Conservation (phyloP, 1,284 basidiomycete genomes). For the Termitomyces sp. region DNA sequence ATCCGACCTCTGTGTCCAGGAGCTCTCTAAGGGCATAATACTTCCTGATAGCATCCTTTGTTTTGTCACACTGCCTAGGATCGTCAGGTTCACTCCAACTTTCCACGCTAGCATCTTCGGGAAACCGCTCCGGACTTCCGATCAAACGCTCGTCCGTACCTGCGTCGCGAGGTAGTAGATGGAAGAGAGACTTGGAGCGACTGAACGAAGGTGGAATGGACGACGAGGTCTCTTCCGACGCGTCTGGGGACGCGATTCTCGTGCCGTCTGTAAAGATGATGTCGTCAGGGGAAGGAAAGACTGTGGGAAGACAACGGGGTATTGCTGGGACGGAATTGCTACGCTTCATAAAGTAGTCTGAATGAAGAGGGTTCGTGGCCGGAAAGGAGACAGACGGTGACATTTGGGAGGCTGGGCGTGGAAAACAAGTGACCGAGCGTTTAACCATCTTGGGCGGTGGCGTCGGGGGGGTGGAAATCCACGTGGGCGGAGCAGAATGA, state of each 20-base stretch:
- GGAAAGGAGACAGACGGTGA: slow-evolving; percentile 39
- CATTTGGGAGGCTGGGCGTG: slow-evolving; percentile 27
- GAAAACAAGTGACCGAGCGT: slow-evolving; percentile 30
- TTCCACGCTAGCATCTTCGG: slow-evolving; percentile 19
- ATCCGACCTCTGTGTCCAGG: slow-evolving; percentile 77
- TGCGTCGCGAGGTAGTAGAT: slow-evolving; percentile 24
- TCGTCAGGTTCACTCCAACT: slow-evolving; percentile 22
- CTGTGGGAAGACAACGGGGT: slow-evolving; percentile 20
- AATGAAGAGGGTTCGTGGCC: slow-evolving; percentile 18
- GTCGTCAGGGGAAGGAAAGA: slow-evolving; percentile 5
- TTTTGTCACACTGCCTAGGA: slow-evolving; percentile 24
- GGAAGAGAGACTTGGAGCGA: slow-evolving; percentile 29
- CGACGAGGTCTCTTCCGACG: slow-evolving; percentile 2
- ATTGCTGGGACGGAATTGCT: slow-evolving; percentile 30
- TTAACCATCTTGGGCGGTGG: slow-evolving; percentile 41
- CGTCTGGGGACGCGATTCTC: slow-evolving; percentile 4
- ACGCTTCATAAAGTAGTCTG: slow-evolving; percentile 22
- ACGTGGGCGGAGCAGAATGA: slow-evolving; percentile 33
- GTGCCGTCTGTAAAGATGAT: background rate
- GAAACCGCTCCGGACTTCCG: slow-evolving; percentile 12
- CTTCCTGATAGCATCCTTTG: slow-evolving; percentile 43
- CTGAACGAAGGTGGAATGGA: slow-evolving; percentile 3
- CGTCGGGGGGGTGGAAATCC: slow-evolving; percentile 53
- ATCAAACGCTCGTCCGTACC: slow-evolving; percentile 20
- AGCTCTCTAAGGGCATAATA: slow-evolving; percentile 77